Conservation (phyloP, 257 asterid genomes). For the Leonotis leonurus region DNA sequence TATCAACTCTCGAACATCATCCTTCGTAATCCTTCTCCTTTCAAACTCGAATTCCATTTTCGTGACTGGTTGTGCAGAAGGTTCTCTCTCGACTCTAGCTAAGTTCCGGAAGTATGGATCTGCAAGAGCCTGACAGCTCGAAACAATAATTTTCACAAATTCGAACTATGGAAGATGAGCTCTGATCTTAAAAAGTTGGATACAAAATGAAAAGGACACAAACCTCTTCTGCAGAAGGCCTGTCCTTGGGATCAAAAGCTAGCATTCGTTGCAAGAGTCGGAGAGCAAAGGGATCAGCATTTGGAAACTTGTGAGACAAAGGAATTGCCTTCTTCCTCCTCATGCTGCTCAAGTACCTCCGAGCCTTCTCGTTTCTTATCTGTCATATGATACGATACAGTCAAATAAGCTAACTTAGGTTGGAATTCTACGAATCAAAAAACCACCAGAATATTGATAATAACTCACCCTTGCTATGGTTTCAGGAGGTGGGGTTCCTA, state of each 20-base stretch:
- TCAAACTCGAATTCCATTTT: constrained; percentile 99
- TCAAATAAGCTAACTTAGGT: constrained; percentile 5
- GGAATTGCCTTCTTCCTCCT: constrained; percentile 74
- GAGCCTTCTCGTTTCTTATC: constrained; percentile 98
- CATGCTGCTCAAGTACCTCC: constrained; percentile 97
- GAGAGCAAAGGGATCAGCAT: constrained; percentile 84
- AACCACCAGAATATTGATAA: background rate
- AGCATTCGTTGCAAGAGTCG: constrained; percentile 85
- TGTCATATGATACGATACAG: constrained; percentile 26
- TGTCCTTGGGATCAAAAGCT: constrained; percentile 93
- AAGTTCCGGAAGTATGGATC: constrained; percentile 96
- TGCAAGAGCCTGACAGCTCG: constrained; percentile 82
- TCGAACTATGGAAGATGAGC: background rate
- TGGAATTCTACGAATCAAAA: background rate
- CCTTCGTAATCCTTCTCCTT: constrained; percentile 90
- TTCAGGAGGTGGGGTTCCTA: constrained; percentile 92
- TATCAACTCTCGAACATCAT: constrained; percentile 82
- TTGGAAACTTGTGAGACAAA: constrained; percentile 79
- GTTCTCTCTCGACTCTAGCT: constrained; percentile 96
- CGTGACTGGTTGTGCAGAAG: constrained; percentile 87
- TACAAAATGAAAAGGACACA: background rate
- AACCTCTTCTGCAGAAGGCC: constrained; percentile 95
- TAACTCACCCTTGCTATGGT: constrained; percentile 74
- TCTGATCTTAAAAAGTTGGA: background rate
- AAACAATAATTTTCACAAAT: constrained; percentile 23